Base-by-base conservation (phyloP, 2,329 filamentous ascomycete genomes). In the Aureobasidium melanogenum region DNA sequence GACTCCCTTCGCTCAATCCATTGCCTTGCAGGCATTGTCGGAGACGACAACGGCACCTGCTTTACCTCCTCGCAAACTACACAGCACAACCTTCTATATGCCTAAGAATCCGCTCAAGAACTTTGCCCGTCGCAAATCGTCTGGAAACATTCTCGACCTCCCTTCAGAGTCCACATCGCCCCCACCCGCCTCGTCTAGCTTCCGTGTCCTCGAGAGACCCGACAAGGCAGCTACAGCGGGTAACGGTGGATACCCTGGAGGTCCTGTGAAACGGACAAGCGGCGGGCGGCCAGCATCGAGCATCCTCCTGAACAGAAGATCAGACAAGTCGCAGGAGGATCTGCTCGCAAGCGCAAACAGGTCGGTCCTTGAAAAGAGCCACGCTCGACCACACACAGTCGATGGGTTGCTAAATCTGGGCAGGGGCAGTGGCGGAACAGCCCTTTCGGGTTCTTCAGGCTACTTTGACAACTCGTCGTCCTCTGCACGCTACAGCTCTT, bases 31-130 rank as follows among this genome's bases (percentile, higher is more conserved):
- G 56, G 56, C 56, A 39, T 59, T 59, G 56, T 59, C 56, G 22
- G 44, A 50, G 17, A 39, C 56, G 44, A 59, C 56, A 59, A 32
- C 34, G 39, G 32, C 34, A 39, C 43, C 56, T 58, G 44, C 24
- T 19, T 41, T 34, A n/a, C 38, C 14, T 30, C 38, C 14, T 30
- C 43, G 43, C 56, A 59, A 44, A 50, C 15, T 10, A 46, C 44
- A 38, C 43, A 15, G 22, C 38, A 54, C 56, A 46, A 60, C 62
- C 64, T 66, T 63, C 68, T 69, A 68, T 66, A 82, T 82, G 80
- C 80, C 80, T 68, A 82, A 81, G 70, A 82, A 82, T 71, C 72
- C 81, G 52, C 78, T 80, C 56, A 82, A 81, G 66, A 64, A 64
- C 63, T 82, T 83, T 68, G 71, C 72, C 65, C 76, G 80, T 67